Conservation (phyloP, 768 basidiomycete species). For the Phaeolepiota aurea region DNA sequence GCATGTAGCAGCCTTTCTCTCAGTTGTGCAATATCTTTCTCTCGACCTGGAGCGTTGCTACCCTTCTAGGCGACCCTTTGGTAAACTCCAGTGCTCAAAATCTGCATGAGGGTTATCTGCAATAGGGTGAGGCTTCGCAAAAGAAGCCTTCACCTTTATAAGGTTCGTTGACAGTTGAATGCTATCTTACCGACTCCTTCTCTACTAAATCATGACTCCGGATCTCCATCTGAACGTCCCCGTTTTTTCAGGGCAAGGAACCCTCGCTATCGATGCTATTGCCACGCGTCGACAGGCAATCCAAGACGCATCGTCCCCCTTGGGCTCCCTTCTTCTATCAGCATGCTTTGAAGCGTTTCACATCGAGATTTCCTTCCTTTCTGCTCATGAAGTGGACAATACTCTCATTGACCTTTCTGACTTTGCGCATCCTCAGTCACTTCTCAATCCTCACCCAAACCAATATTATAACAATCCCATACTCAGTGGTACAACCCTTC, state of each 20-base stretch:
- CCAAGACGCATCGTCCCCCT: slow-evolving; percentile 29
- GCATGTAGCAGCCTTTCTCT: too few relatives aligned
- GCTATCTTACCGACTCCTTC: too few relatives aligned
- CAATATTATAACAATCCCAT: slow-evolving; percentile 37
- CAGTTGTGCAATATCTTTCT: too few relatives aligned
- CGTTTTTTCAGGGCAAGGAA: slow-evolving; percentile 52
- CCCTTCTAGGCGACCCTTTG: too few relatives aligned
- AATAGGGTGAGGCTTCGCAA: too few relatives aligned
- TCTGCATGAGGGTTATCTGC: too few relatives aligned
- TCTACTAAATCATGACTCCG: too few relatives aligned
- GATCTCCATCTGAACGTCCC: slow-evolving; percentile 34
- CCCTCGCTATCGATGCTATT: slow-evolving; percentile 20
- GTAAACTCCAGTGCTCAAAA: too few relatives aligned
- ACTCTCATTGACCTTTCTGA: slow-evolving; percentile 32
- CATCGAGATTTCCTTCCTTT: slow-evolving; percentile 37
- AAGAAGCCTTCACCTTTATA: too few relatives aligned
- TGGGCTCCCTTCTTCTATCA: slow-evolving; percentile 35
- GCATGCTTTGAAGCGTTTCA: slow-evolving; percentile 44
- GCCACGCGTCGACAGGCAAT: slow-evolving; percentile 28
- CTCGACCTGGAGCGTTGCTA: too few relatives aligned
- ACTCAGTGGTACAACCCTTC: slow-evolving; percentile 37
- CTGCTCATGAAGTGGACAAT: slow-evolving; percentile 22
- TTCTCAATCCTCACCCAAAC: slow-evolving; percentile 26
- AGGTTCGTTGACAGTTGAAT: too few relatives aligned
- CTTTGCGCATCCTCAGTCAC: slow-evolving; percentile 28